Conservation (phyloP, 495 filamentous ascomycete species). For the Podospora didyma region DNA sequence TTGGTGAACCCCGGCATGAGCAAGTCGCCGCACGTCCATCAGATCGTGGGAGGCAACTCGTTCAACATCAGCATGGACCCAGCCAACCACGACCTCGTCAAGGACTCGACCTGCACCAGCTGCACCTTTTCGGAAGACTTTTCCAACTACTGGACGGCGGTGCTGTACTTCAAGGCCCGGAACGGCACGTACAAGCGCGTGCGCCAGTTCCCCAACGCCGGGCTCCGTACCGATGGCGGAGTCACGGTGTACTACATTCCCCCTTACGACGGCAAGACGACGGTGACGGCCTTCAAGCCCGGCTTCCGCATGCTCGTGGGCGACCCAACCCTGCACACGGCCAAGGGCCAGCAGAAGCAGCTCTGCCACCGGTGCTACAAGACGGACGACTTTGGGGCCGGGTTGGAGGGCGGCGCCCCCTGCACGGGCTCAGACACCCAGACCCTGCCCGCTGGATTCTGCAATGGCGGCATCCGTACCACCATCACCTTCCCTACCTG, state of each 20-base stretch:
- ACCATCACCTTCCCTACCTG: conserved; percentile 46
- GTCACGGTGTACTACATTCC: conserved; percentile 50
- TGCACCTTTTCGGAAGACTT: conserved; percentile 41
- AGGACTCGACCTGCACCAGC: conserved; percentile 35
- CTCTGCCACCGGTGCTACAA: conserved; percentile 45
- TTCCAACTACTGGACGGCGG: conserved; percentile 45
- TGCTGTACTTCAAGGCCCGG: conserved; percentile 40
- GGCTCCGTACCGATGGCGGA: conserved; percentile 36
- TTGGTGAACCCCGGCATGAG: conserved; percentile 36
- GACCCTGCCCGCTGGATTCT: conserved; percentile 33
- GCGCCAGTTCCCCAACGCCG: conserved; percentile 39
- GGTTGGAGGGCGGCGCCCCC: conserved; percentile 33
- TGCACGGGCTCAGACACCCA: conserved; percentile 44
- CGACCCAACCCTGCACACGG: conserved; percentile 25
- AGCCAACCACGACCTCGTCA: conserved; percentile 29
- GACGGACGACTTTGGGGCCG: conserved; percentile 26
- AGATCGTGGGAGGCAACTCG: conserved; percentile 40
- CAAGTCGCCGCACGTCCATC: conserved; percentile 37
- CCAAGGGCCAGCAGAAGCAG: conserved; percentile 26
- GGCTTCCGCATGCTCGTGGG: conserved; percentile 41
- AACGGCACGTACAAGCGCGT: conserved; percentile 44
- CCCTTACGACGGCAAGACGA: conserved; percentile 37
- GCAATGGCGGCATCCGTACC: conserved; percentile 42
- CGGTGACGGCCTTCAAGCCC: conserved; percentile 43
- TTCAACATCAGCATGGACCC: conserved; percentile 38